Percentiles rank a stretch among this genome's conserved stretches.
These are phyloP conservation scores for Russula vinacea DNA, from an alignment of 768 basidiomycete species.

Conservation along the genomic window DNA sequence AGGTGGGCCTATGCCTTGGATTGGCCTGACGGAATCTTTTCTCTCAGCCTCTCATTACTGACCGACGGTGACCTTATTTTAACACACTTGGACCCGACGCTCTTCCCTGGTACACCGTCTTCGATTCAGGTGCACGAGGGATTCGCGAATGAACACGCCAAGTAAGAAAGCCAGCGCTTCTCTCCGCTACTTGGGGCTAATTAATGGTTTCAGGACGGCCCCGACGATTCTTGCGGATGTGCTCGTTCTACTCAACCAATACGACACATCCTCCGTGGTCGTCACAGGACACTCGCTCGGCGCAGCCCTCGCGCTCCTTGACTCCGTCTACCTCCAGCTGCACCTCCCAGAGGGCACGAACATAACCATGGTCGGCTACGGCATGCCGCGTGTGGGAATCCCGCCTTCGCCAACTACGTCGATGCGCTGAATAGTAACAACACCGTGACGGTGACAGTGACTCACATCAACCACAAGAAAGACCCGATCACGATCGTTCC, in stretches of 20 bases:
- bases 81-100: slow-evolving; percentile 41
- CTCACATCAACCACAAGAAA: slow-evolving; percentile 28
- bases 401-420: slow-evolving; percentile 42
- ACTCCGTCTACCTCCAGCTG: slow-evolving; percentile 35
- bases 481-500: slow-evolving; percentile 30
- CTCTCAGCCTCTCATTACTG: slow-evolving; percentile 30
- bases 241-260: slow-evolving; percentile 40
- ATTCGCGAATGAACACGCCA: slow-evolving; percentile 50
- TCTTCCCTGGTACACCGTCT: slow-evolving; percentile 55
- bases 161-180: slow-evolving; percentile 7
- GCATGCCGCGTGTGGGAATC: slow-evolving; percentile 54
- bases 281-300: slow-evolving; percentile 35
- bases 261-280: slow-evolving; percentile 43
- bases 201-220: slow-evolving; percentile 38
- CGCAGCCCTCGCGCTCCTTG: slow-evolving; percentile 36
- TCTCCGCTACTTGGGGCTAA: not conserved
- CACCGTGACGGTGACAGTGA: not conserved
- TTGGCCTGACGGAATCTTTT: not conserved
- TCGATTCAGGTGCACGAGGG: slow-evolving; percentile 53
- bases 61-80: slow-evolving; percentile 48
- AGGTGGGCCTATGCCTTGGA: not conserved
- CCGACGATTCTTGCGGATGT: slow-evolving; percentile 45
- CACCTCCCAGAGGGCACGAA: slow-evolving; percentile 35
- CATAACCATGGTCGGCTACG: slow-evolving; percentile 49
- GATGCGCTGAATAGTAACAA: slow-evolving; percentile 12